These are phyloP conservation scores for Aspergillus mulundensis DNA, from an alignment of 495 filamentous ascomycete species.

Conservation along the genomic window DNA sequence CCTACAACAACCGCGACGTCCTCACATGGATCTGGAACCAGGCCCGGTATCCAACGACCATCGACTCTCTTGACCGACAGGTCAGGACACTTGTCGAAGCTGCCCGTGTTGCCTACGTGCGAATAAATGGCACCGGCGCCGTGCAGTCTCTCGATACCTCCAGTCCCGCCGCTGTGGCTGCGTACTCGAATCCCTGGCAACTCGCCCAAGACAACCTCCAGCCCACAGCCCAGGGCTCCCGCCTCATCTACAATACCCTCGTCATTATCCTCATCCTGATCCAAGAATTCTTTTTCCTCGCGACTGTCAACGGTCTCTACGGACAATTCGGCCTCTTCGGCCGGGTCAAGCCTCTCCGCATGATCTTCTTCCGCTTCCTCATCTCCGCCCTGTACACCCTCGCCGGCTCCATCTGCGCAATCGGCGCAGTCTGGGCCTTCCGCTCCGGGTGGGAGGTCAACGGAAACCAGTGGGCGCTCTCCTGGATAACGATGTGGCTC, in stretches of 20 bases:
- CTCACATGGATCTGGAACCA: constrained; percentile 50
- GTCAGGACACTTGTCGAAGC: constrained; percentile 29
- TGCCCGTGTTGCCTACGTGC: constrained; percentile 33
- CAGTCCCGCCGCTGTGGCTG: constrained; percentile 27
- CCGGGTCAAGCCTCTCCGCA: constrained; percentile 31
- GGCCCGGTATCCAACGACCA: constrained; percentile 43
- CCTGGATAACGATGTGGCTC: constrained; percentile 49
- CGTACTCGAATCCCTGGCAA: constrained; percentile 41
- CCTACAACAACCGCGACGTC: constrained; percentile 36
- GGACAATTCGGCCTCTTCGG: constrained; percentile 41
- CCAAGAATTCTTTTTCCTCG: constrained; percentile 54
- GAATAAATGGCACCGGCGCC: constrained; percentile 25
- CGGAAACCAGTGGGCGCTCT: constrained; percentile 42
- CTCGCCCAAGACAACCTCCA: constrained; percentile 38
- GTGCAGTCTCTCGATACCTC: constrained; percentile 27
- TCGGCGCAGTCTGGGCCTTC: constrained; percentile 51
- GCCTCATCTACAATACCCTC: constrained; percentile 50
- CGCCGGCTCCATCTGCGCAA: constrained; percentile 39
- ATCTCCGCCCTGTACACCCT: constrained; percentile 43
- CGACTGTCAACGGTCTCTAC: constrained; percentile 38
- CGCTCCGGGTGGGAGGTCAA: constrained; percentile 42
- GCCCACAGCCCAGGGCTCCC: constrained; percentile 45
- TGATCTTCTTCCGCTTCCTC: constrained; percentile 37
- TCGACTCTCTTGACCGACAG: constrained; percentile 32
- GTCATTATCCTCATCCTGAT: constrained; percentile 46